A percentile compares a stretch with the other conserved stretches of the same genome.
Evolutionary conservation across 805 yeast species (phyloP).

Genomic region (Isabelozyma pseudorhagii): DNA sequence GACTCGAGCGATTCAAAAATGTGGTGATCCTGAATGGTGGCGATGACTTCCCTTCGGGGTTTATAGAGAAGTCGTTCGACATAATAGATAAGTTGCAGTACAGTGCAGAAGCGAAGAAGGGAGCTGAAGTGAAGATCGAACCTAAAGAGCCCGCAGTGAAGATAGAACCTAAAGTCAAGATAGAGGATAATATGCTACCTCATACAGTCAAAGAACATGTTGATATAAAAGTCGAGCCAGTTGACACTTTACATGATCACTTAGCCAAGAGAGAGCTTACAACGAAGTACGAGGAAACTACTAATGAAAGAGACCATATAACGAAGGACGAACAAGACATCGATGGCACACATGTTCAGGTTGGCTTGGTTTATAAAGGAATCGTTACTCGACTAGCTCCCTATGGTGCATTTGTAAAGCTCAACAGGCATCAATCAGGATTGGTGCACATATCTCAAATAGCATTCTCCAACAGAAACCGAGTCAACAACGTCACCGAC

Average conservation of each 20-base stretch:
- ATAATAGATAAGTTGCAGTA: slow-evolving; percentile 3
- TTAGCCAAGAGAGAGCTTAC: not conserved
- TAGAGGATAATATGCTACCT: too few species aligned
- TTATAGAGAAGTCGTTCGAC: slow-evolving; percentile 20
- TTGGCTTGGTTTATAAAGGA: slow-evolving; percentile 58
- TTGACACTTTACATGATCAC: not conserved
- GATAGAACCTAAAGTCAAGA: not conserved
- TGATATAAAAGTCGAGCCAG: not conserved
- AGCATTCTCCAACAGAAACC: slow-evolving; percentile 35
- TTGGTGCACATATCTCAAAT: slow-evolving; percentile 78
- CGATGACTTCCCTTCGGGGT: slow-evolving; percentile 33
- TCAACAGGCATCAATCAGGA: slow-evolving; percentile 45
- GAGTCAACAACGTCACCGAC: slow-evolving; percentile 59
- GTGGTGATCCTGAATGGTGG: slow-evolving; percentile 35
- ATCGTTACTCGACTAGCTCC: slow-evolving; percentile 53
- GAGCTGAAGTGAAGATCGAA: not conserved
- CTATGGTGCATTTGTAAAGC: slow-evolving; percentile 76
- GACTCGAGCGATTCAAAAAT: slow-evolving; percentile 2
- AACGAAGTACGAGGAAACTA: not conserved
- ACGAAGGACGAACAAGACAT: not conserved
- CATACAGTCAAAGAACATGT: too few species aligned
- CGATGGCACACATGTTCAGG: slow-evolving; percentile 1
- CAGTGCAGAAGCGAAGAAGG: slow-evolving; percentile 2
- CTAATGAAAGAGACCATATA: not conserved
- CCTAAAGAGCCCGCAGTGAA: not conserved